phyloP scores from a whole-genome alignment of 2,329 filamentous ascomycete genomes.

The Colletotrichum orchidophilum region DNA sequence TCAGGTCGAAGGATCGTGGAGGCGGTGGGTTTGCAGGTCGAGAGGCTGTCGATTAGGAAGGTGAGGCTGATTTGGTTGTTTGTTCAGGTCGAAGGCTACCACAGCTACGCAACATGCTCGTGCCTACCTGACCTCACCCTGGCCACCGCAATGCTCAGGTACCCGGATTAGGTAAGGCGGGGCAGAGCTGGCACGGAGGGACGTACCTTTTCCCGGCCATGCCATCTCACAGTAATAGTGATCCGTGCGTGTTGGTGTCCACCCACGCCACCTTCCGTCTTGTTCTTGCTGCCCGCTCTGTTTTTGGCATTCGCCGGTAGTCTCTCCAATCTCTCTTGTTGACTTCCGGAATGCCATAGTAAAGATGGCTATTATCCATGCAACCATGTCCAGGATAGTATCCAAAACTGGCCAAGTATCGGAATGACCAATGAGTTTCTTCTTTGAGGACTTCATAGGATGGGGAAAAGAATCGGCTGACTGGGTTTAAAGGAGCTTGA shows the following conservation, averaged over 20 bases:
- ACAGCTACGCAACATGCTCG: constrained; percentile 35
- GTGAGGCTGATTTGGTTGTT: constrained; percentile 26
- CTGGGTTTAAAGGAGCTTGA: no score
- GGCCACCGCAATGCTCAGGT: constrained; percentile 22
- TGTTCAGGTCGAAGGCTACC: constrained; percentile 28
- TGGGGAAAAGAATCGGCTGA: no score
- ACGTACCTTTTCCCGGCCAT: constrained; percentile 29
- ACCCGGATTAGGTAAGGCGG: constrained; percentile 32
- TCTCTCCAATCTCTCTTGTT: no score
- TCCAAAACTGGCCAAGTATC: no score
- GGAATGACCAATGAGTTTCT: no score
- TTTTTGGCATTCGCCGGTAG: no score
- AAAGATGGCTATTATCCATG: no score
- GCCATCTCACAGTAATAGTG: neutral
- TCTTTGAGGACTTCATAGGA: no score
- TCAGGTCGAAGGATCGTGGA: neutral
- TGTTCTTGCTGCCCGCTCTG: neutral
- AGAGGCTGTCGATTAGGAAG: constrained; percentile 10
- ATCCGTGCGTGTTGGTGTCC: neutral
- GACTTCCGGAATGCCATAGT: no score
- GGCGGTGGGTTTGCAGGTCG: neutral
- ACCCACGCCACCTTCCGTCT: neutral
- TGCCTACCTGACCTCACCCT: constrained; percentile 34
- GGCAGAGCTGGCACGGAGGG: constrained; percentile 11
- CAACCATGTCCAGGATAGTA: no score